A percentile compares a stretch with the other conserved stretches of the same genome.
phyloP scores from a whole-genome alignment of 257 asterid genomes.

The Petunia secreta region DNA sequence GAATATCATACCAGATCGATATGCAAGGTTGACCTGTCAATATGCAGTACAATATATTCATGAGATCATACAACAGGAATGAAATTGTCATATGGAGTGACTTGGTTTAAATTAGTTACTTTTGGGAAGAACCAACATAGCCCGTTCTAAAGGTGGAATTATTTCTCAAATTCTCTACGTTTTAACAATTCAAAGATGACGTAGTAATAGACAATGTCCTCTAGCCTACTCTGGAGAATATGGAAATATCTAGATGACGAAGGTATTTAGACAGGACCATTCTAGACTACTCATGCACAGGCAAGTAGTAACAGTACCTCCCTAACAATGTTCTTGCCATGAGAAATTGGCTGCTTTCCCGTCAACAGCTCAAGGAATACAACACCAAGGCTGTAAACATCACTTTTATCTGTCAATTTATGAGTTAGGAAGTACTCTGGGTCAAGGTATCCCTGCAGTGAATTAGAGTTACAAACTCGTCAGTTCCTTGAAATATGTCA shows the following conservation, averaged over 20 bases:
- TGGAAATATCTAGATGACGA: neutral
- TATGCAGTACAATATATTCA: constrained; percentile 3
- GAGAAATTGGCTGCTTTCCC: constrained; percentile 94
- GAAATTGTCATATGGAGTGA: constrained; percentile 2
- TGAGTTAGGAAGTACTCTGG: constrained; percentile 95
- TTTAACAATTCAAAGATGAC: neutral
- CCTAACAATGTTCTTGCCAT: constrained; percentile 95
- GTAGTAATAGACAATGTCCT: neutral
- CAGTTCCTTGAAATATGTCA: neutral
- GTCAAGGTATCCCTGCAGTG: constrained; percentile 90
- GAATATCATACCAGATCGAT: constrained; percentile 64
- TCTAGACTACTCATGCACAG: neutral
- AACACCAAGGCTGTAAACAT: constrained; percentile 95
- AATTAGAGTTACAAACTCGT: constrained; percentile 6
- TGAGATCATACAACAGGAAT: constrained; percentile 6
- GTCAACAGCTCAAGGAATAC: constrained; percentile 90
- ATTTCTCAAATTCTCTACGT: constrained; percentile 2
- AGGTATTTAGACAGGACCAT: neutral
- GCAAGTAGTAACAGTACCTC: constrained; percentile 57
- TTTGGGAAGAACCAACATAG: neutral
- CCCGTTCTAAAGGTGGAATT: neutral
- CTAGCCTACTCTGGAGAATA: neutral
- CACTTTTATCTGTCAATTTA: constrained; percentile 94
- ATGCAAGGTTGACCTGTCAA: constrained; percentile 70
- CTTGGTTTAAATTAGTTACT: neutral